Evolutionary conservation across 345 rosid genomes (phyloP).

Genomic region (Euphorbia pulcherrima): DNA sequence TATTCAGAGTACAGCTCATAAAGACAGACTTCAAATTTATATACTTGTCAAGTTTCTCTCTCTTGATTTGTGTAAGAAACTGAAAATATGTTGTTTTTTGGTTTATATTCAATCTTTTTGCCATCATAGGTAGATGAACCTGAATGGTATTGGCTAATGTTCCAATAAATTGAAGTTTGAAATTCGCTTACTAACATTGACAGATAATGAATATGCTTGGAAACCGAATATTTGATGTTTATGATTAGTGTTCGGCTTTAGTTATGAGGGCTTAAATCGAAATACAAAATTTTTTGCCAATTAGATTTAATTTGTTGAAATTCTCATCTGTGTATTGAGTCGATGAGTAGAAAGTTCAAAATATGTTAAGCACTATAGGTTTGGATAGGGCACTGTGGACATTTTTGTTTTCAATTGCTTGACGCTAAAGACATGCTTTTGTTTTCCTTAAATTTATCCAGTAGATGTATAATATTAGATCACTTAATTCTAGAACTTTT

Average conservation of each 20-base stretch:
- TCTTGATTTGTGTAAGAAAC: not conserved
- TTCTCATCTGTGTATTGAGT: not conserved
- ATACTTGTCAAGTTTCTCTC: not conserved
- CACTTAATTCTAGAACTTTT: not conserved
- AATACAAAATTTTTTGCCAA: not conserved
- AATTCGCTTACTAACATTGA: not conserved
- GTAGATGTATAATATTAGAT: too few relatives aligned
- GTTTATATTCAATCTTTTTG: not conserved
- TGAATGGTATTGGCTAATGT: not conserved
- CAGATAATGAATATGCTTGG: too few relatives aligned
- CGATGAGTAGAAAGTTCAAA: not conserved
- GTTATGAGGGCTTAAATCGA: too few relatives aligned
- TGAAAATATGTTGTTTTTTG: not conserved
- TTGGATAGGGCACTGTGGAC: too few relatives aligned
- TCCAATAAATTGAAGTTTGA: not conserved
- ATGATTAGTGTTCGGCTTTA: too few relatives aligned
- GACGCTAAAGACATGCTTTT: not conserved
- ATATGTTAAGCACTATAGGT: not conserved
- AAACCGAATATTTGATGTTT: too few relatives aligned
- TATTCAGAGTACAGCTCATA: not conserved
- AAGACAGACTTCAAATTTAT: not conserved
- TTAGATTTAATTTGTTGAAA: not conserved
- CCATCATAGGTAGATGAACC: not conserved
- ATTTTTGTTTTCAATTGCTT: not conserved
- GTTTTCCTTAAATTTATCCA: not conserved